phyloP scores from a whole-genome alignment of 306 rosid species.

The Cyclanthera cordifolia region DNA sequence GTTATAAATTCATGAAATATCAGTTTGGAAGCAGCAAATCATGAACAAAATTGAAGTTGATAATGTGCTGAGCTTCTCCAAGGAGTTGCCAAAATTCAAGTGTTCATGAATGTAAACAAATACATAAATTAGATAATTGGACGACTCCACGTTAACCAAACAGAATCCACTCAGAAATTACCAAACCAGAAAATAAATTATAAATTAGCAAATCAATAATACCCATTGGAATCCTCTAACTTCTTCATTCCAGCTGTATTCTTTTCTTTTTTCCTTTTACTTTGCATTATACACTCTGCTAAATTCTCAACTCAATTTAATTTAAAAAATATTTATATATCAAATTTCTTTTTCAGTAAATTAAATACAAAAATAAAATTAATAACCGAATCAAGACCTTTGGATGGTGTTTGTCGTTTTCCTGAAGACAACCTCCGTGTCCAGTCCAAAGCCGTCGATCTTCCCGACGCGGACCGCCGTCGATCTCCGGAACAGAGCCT shows the following conservation, averaged over 20 bases:
- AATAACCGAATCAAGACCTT: not conserved
- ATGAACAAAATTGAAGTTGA: too few species aligned
- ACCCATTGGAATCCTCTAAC: not conserved
- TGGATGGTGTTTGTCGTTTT: constrained; percentile 29
- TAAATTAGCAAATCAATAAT: not conserved
- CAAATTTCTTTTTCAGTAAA: not conserved
- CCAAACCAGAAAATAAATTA: not conserved
- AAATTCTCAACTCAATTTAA: not conserved
- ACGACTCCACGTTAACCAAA: too few species aligned
- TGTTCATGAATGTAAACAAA: too few species aligned
- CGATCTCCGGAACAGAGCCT: constrained; percentile 35
- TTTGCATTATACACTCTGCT: not conserved
- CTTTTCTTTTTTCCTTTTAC: not conserved
- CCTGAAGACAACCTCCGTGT: constrained; percentile 62
- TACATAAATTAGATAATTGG: too few species aligned
- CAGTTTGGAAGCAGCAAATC: too few species aligned
- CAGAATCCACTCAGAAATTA: not conserved
- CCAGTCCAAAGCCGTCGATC: constrained; percentile 79
- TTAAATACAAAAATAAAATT: not conserved
- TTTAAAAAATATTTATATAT: not conserved
- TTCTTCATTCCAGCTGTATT: constrained; percentile 10
- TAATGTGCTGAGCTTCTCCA: too few species aligned
- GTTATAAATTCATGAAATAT: too few species aligned
- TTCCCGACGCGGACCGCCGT: constrained; percentile 37
- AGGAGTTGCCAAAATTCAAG: too few species aligned